A percentile compares a stretch with the other conserved stretches of the same genome.
Conservation (phyloP, 2,329 filamentous ascomycete species). For the Ophiognomonia clavigignenti-juglandacearum region DNA sequence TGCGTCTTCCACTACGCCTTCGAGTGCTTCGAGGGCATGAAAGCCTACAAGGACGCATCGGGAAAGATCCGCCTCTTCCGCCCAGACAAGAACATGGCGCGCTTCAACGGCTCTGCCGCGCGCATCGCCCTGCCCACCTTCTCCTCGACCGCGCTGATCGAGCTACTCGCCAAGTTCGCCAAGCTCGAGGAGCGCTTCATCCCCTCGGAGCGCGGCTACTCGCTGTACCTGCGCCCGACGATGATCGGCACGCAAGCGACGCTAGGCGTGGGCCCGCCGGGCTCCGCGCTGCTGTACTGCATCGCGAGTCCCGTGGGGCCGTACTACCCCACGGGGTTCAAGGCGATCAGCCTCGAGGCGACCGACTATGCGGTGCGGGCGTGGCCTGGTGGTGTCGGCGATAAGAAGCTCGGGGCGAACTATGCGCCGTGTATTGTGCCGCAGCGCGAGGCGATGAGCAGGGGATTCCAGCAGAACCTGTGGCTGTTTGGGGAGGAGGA, state of each 20-base stretch:
- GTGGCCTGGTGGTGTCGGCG: conserved; percentile 95
- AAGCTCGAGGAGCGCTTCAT: conserved; percentile 86
- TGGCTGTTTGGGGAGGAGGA: conserved; percentile 97
- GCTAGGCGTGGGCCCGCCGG: conserved; percentile 86
- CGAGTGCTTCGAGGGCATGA: conserved; percentile 98
- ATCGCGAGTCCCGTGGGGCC: conserved; percentile 96
- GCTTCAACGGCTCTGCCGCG: conserved; percentile 84
- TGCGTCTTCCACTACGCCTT: conserved; percentile 99
- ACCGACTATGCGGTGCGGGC: conserved; percentile 95
- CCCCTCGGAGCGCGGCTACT: conserved; percentile 81
- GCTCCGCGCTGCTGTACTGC: conserved; percentile 85
- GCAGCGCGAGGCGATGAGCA: conserved; percentile 83
- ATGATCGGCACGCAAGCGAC: conserved; percentile 97
- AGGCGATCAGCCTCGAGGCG: conserved; percentile 90
- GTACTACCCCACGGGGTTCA: conserved; percentile 98
- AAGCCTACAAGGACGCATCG: conserved; percentile 87
- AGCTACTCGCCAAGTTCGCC: conserved; percentile 76
- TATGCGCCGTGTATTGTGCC: conserved; percentile 99
- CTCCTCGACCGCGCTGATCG: conserved; percentile 65
- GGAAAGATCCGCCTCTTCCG: conserved; percentile 84
- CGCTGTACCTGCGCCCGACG: conserved; percentile 89
- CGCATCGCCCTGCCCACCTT: conserved; percentile 93
- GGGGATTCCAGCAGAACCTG: conserved; percentile 95
- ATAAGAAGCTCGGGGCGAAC: conserved; percentile 98
- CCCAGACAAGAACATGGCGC: conserved; percentile 92